Evolutionary conservation across 495 filamentous ascomycete genomes (phyloP), one percentile per base, ranked within the genome.

Genomic region (Lophiostoma macrostomum): DNA sequence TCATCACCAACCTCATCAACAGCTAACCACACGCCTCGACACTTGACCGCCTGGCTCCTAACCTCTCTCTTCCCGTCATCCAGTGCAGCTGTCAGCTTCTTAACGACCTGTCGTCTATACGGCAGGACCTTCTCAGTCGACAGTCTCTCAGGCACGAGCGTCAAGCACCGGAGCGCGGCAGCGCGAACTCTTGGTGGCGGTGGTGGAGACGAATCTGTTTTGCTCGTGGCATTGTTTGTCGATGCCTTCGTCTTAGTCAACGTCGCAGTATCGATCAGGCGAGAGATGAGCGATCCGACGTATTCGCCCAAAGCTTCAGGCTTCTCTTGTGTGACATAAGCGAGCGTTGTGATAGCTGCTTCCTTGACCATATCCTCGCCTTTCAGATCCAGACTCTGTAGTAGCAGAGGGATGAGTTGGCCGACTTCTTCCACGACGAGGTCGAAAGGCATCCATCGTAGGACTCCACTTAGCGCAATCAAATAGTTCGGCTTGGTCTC

Each of bases 61-160:
- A 89, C 85, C 59, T 73, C 72, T 31, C 85, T 70, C 71, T 81
- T 86, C 28, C 75, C 76, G 64, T 89, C 85, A 73, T 89, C 85
- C 53, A 88, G 57, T 10, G 76, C 73, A 5, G 40, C 53, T 36
- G 71, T 64, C 64, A 89, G 70, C 11, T 72, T 68, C 50, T 75
- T 74, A 37, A 83, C 61, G 8, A 87, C 82, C 28, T 76, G 66
- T 24, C 63, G 68, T 65, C 79, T 78, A 50, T 77, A 82, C 14
- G 82, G 77, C 24, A 88, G 48, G 18, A 89, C 66, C 3, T 76
- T 27, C 63, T 76, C 49, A 2, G 56, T 61, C 47, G 71, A 72
- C 12, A 79, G 32, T 31, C 57, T 60, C 14, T 64, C 63, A 4
- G 82, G 80, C 18, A 85, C 75, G 5, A 77, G 57, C 32, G 69